phyloP scores from a whole-genome alignment of 176 grass and related monocot species.

The Hordeum marinum region DNA sequence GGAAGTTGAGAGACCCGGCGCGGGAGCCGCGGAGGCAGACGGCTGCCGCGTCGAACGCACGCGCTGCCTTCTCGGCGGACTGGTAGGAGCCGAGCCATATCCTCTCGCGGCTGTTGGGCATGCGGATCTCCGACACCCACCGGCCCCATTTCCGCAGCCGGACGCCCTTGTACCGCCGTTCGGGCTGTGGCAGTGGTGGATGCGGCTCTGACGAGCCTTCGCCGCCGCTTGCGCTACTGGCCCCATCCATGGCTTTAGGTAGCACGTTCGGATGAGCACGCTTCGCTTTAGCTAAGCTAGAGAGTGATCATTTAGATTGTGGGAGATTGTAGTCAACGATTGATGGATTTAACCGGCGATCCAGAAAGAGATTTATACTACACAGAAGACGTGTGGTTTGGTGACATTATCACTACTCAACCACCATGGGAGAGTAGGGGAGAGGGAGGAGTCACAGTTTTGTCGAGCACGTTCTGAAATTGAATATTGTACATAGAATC shows the following conservation, averaged over 20 bases:
- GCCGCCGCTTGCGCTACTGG: neutral
- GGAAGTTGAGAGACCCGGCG: slow-evolving; percentile 43
- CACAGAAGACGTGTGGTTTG: slow-evolving; percentile 24
- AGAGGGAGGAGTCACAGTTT: neutral
- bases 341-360: neutral
- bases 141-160: slow-evolving; percentile 46
- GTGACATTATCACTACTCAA: slow-evolving; percentile 20
- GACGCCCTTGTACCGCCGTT: slow-evolving; percentile 39
- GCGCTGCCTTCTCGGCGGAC: slow-evolving; percentile 40
- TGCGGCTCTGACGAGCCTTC: neutral
- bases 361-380: slow-evolving; percentile 25
- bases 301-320: neutral
- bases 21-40: slow-evolving; percentile 41
- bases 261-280: neutral
- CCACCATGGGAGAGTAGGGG: slow-evolving; percentile 18
- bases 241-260: slow-evolving; percentile 21
- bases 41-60: slow-evolving; percentile 41
- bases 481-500: neutral
- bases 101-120: slow-evolving; percentile 54
- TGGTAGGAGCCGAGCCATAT: slow-evolving; percentile 43
- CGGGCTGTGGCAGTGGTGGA: neutral
- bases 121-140: slow-evolving; percentile 50
- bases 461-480: slow-evolving; percentile 3
- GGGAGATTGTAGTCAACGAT: neutral
- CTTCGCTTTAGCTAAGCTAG: neutral